phyloP scores from a whole-genome alignment of 2,329 filamentous ascomycete genomes.

The Apiospora saccharicola region DNA sequence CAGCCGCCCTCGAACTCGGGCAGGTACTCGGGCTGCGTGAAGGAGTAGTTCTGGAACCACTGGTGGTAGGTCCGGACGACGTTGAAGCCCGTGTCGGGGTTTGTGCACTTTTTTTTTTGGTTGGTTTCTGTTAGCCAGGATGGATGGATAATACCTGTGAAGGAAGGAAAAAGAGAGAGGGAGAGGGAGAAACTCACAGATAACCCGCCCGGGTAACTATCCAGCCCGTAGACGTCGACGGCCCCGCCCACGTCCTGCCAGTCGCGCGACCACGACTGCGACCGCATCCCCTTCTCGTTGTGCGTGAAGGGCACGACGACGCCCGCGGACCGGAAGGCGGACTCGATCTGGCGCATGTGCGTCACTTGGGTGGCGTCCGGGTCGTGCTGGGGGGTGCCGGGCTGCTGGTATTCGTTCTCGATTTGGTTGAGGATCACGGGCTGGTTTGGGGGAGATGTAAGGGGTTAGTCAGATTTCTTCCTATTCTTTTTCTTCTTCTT shows the following conservation, averaged over 20 bases:
- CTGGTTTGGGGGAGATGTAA: neutral
- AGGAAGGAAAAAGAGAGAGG: too few species aligned
- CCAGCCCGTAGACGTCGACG: constrained; percentile 56
- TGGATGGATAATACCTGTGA: too few species aligned
- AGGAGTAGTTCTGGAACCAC: constrained; percentile 64
- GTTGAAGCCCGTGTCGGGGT: constrained; percentile 55
- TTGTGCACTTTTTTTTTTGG: constrained; percentile 54
- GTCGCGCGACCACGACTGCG: constrained; percentile 59
- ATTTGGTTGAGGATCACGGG: constrained; percentile 60
- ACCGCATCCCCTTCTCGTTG: constrained; percentile 59
- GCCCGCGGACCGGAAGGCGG: constrained; percentile 53
- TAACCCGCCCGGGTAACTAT: constrained; percentile 54
- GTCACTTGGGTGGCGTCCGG: constrained; percentile 52
- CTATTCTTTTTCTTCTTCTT: too few species aligned
- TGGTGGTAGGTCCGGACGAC: constrained; percentile 61
- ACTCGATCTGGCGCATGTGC: constrained; percentile 60
- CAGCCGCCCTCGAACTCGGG: constrained; percentile 62
- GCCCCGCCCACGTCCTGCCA: constrained; percentile 63
- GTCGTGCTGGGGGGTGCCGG: constrained; percentile 46
- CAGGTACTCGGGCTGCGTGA: constrained; percentile 59
- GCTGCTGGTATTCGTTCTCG: constrained; percentile 61
- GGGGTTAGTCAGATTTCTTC: too few species aligned
- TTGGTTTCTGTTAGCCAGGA: neutral
- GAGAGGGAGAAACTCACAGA: too few species aligned
- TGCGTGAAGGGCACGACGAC: constrained; percentile 57